Percentiles rank a stretch among this genome's conserved stretches.
These are phyloP conservation scores for Yamadazyma oceani DNA, from an alignment of 1,139 yeast genomes.

Conservation along the genomic window DNA sequence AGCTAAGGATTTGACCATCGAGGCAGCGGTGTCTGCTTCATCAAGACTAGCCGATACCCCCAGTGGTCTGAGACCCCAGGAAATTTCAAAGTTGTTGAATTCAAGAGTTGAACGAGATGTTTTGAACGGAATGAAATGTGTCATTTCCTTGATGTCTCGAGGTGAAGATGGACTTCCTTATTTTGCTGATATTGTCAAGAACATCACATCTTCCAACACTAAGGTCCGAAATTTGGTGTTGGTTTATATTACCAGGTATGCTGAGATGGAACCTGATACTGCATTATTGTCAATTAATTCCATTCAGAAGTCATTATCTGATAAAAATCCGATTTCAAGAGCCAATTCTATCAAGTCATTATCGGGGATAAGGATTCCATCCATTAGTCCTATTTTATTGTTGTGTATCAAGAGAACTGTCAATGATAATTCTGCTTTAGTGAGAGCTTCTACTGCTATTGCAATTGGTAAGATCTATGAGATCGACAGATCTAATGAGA, in stretches of 20 bases:
- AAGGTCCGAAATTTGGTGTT: constrained; percentile 78
- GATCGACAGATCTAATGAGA: constrained; percentile 30
- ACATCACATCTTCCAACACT: constrained; percentile 69
- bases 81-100: constrained; percentile 63
- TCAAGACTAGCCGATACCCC: constrained; percentile 61
- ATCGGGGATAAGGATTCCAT: constrained; percentile 76
- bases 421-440: constrained; percentile 73
- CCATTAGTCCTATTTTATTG: constrained; percentile 76
- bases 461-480: constrained; percentile 67
- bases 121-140: constrained; percentile 72
- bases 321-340: constrained; percentile 65
- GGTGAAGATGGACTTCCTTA: constrained; percentile 63
- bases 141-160: constrained; percentile 63
- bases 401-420: constrained; percentile 70
- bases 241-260: constrained; percentile 71
- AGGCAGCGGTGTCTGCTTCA: constrained; percentile 80
- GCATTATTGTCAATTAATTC: constrained; percentile 89
- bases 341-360: constrained; percentile 77
- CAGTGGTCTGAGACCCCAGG: constrained; percentile 55
- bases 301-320: constrained; percentile 78
- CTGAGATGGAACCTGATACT: constrained; percentile 83
- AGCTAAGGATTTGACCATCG: constrained; percentile 76
- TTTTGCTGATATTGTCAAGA: constrained; percentile 88
- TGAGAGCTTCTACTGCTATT: constrained; percentile 76
- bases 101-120: constrained; percentile 73